Base-by-base conservation (phyloP, 495 filamentous ascomycete species). In the Gamarada debralockiae region DNA sequence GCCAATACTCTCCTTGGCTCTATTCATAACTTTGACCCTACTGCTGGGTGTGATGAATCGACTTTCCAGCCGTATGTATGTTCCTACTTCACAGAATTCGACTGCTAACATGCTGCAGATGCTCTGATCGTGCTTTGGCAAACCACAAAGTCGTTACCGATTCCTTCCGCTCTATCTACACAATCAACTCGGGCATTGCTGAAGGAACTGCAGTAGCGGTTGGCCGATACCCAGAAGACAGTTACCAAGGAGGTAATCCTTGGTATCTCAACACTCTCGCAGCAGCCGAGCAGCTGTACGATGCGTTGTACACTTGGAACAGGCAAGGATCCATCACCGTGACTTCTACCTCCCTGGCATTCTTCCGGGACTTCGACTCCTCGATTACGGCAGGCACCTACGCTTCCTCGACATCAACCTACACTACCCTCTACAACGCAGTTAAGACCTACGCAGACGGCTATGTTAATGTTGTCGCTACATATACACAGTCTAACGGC, bases 141-240 rank as follows among this genome's bases (percentile, higher is more conserved):
- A 78, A 73, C 45, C 73, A 73, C 58, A 79, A 79, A 63, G 69
- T 67, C 2, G 60, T 70, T 5, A 70, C 71, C 1, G 78, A 79
- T 57, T 74, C 75, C 0, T 79, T 80, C 64, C 50, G 66, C 7
- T 52, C 55, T 22, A 65, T 50, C 47, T 83, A 82, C 57, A 55
- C 66, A 0, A 64, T 83, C 55, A 83, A 83, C 57, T 65, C 66
- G 1, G 61, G 65, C 5, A 67, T 62, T 8, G 31, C 65, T 7
- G 54, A 68, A 21, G 73, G 79, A 3, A 53, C 63, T n/a, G 81
- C 75, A 0, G 75, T 79, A 13, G 73, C 80, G 13, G 69, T 84
- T 14, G 83, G 83, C 14, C 65, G 83, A 9, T 87, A 87, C 54
- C 62, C 79, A 2, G 80, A 84, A 60, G 83, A 86, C 49, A 61